Base-by-base conservation (phyloP, 345 rosid genomes). In the Acer negundo region DNA sequence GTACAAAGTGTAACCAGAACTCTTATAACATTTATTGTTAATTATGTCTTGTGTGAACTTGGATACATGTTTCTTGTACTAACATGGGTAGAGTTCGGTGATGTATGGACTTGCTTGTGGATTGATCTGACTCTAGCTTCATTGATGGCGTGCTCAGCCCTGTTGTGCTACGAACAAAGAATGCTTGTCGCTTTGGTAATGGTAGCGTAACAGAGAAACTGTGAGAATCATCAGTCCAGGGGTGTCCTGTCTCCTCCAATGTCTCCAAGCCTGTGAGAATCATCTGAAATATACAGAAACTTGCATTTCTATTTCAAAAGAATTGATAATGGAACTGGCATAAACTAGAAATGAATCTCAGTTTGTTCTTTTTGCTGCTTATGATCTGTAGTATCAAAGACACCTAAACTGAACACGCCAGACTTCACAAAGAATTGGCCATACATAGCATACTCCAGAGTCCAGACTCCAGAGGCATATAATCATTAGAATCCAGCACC, bases 361-460 rank as follows among this genome's bases (percentile, higher is more conserved):
- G 31, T 28, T 28, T 75, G 13, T 49, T 75, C 64, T 38, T 75
- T 67, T 67, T 42, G 9, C 78, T 55, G 19, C 49, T 13, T 0
- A 65, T 24, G 11, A 53, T 75, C 17, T 75, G 72, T 13, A 75
- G 47, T n/a, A 53, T 38, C 17, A 31, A 66, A 20, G 10, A 75
- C 72, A 15, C 72, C 65, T 20, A 75, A 77, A 75, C 87, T 82
- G 20, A 74, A 87, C 5, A 87, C 82, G 62, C 84, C 85, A 0
- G 84, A 79, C 64, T 84, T 84, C 17, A 81, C 83, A 0, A 78
- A 87, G 65, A 77, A 82, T 3, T 84, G 75, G 2, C 85, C 82
- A 2, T 72, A 76, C 81, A 80, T 68, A 47, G 86, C 87, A 74
- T 84, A 86, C 68, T 84, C 87, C 0, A 82, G 85, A 28, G 2